Percentiles rank a stretch among this genome's conserved stretches.
phyloP scores from a whole-genome alignment of 176 grass and related monocot species.

The Urochloa ruziziensis region DNA sequence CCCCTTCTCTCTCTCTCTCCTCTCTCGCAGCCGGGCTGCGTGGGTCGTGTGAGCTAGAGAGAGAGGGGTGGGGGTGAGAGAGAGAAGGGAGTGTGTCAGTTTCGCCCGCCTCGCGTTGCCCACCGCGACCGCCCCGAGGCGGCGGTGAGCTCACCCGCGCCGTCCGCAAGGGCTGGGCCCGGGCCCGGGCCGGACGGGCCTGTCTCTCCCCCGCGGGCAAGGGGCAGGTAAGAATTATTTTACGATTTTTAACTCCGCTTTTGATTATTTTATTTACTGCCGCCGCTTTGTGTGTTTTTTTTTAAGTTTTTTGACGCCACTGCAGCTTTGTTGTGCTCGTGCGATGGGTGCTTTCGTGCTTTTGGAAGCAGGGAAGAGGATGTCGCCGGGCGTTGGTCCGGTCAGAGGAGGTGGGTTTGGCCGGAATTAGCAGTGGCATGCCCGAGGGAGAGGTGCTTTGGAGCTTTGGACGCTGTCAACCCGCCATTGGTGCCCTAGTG shows the following conservation, averaged over 20 bases:
- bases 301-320: neutral
- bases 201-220: conserved; percentile 21
- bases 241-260: neutral
- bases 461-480: neutral
- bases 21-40: neutral
- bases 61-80: neutral
- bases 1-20: neutral
- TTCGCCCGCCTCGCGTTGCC: conserved; percentile 21
- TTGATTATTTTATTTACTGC: neutral
- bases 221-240: neutral
- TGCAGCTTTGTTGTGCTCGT: neutral
- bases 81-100: neutral
- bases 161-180: neutral
- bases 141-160: conserved; percentile 22
- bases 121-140: conserved; percentile 7
- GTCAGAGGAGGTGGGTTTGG: conserved; percentile 4
- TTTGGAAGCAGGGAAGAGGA: neutral
- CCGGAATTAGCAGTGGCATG: neutral
- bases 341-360: neutral
- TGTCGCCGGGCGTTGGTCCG: neutral
- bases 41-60: neutral
- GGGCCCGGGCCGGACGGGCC: neutral
- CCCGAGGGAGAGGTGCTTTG: neutral
- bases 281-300: neutral
- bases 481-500: neutral